phyloP scores from a whole-genome alignment of 176 grass and related monocot genomes.

The Saccharum officinarum region DNA sequence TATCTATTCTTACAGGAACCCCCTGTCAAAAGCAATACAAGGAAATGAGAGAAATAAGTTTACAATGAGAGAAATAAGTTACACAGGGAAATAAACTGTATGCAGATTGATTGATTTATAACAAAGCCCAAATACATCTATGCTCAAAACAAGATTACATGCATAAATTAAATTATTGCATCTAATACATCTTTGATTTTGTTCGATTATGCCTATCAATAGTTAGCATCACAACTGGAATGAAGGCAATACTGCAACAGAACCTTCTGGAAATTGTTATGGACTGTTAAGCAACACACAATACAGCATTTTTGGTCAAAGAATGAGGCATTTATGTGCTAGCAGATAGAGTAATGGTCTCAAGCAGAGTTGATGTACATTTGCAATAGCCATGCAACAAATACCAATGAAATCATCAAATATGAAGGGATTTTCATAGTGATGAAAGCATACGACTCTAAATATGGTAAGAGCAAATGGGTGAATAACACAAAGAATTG shows the following conservation, averaged over 20 bases:
- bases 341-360: neutral
- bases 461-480: conserved; percentile 15
- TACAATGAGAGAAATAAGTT: neutral
- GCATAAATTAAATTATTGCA: neutral
- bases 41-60: conserved; percentile 3
- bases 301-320: conserved; percentile 4
- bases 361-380: neutral
- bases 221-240: neutral
- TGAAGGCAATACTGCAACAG: neutral
- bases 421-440: neutral
- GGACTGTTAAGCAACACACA: neutral
- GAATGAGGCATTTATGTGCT: neutral
- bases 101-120: neutral
- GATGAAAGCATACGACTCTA: neutral
- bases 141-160: neutral
- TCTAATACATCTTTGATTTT: neutral
- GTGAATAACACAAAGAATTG: neutral
- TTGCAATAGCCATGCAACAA: neutral
- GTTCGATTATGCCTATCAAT: neutral
- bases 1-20: conserved; percentile 82
- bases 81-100: neutral
- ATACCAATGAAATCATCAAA: neutral
- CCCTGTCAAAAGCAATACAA: conserved; percentile 55
- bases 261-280: neutral
- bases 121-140: neutral